Percentiles rank a stretch among this genome's conserved stretches.
Evolutionary conservation across 352 stramenopile species (phyloP).

Genomic region (Phytophthora constricta): DNA sequence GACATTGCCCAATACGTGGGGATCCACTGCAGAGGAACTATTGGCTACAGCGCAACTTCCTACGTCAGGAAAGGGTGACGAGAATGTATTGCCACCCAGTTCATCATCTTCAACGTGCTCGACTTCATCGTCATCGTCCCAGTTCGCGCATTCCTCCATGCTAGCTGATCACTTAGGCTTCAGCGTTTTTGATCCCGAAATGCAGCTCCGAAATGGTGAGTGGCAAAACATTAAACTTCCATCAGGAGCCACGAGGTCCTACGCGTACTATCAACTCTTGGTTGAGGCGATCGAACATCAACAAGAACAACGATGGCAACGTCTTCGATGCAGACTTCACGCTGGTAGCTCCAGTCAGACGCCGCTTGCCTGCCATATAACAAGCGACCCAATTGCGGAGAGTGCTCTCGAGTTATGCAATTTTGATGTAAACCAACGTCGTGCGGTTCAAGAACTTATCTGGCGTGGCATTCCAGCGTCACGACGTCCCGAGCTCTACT

Average conservation of each 20-base stretch:
- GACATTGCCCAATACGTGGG: slow-evolving; percentile 35
- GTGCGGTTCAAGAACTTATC: slow-evolving; percentile 34
- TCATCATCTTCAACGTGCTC: slow-evolving; percentile 27
- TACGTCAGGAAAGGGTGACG: not conserved
- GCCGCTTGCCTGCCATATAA: too few species aligned
- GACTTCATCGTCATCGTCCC: slow-evolving; percentile 28
- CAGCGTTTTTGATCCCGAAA: slow-evolving; percentile 46
- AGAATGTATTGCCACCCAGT: slow-evolving; percentile 10
- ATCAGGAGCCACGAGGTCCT: slow-evolving; percentile 32
- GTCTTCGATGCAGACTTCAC: slow-evolving; percentile 16
- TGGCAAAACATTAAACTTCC: slow-evolving; percentile 12
- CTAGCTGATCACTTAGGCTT: slow-evolving; percentile 63
- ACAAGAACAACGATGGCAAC: slow-evolving; percentile 46
- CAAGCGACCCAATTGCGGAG: not conserved
- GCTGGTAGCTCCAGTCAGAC: not conserved
- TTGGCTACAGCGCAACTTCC: slow-evolving; percentile 21
- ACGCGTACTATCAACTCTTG: slow-evolving; percentile 59
- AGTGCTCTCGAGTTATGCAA: slow-evolving; percentile 1
- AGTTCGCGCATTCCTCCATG: slow-evolving; percentile 11
- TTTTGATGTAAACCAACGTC: slow-evolving; percentile 10
- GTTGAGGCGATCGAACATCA: slow-evolving; percentile 46
- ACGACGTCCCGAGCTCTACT: slow-evolving; percentile 52
- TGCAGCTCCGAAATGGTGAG: slow-evolving; percentile 31
- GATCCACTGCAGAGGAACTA: slow-evolving; percentile 51
- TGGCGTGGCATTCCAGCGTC: slow-evolving; percentile 62